A percentile compares a stretch with the other conserved stretches of the same genome.
phyloP scores from a whole-genome alignment of 108 stramenopile species.

The Skeletonema costatum region DNA sequence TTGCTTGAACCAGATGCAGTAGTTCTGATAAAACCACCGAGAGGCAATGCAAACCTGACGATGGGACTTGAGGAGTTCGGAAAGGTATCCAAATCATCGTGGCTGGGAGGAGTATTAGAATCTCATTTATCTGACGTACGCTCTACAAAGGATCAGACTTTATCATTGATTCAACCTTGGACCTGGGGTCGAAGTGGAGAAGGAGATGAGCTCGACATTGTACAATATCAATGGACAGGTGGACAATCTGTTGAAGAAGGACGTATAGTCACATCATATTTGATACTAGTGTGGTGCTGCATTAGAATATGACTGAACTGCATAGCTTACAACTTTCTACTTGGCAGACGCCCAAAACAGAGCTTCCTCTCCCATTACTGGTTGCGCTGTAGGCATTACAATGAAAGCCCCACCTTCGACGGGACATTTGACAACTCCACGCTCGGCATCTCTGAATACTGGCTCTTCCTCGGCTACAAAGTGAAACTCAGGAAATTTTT shows the following conservation, averaged over 20 bases:
- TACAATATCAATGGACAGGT: conserved; percentile 29
- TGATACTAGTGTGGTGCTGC: neutral
- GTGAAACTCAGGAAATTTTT: conserved; percentile 33
- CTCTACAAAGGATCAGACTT: conserved; percentile 29
- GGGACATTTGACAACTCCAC: conserved; percentile 37
- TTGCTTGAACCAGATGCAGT: conserved; percentile 41
- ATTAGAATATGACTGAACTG: neutral
- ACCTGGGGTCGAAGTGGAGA: conserved; percentile 45
- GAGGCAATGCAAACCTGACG: conserved; percentile 20
- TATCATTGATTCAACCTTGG: conserved; percentile 51
- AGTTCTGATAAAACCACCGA: conserved; percentile 40
- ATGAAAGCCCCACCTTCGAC: conserved; percentile 33
- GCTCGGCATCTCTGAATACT: conserved; percentile 22
- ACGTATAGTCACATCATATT: neutral
- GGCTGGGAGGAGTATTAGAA: conserved; percentile 54
- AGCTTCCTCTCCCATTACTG: conserved; percentile 43
- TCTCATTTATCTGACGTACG: conserved; percentile 32
- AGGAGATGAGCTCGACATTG: conserved; percentile 19
- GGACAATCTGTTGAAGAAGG: neutral
- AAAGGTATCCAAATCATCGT: conserved; percentile 34
- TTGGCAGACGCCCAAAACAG: conserved; percentile 40
- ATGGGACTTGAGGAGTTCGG: conserved; percentile 16
- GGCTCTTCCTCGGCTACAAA: conserved; percentile 30
- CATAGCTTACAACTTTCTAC: neutral
- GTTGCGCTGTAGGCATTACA: conserved; percentile 40